Conservation (phyloP, 495 filamentous ascomycete genomes). For the Hamigera avellanea region DNA sequence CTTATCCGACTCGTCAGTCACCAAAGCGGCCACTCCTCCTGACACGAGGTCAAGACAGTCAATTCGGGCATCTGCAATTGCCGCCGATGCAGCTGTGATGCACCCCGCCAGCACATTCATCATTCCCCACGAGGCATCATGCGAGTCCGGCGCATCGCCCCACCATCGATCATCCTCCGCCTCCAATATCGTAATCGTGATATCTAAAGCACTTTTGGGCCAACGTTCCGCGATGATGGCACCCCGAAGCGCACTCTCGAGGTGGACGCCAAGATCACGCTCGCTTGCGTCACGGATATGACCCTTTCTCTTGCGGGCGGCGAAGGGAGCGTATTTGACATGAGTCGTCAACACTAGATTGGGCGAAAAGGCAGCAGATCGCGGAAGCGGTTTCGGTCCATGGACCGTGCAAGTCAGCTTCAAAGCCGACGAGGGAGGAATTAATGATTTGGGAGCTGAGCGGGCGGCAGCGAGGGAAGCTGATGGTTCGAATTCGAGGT, state of each 20-base stretch:
- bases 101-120: constrained; percentile 89
- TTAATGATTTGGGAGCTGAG: constrained; percentile 34
- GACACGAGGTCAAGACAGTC: constrained; percentile 88
- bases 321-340: constrained; percentile 94
- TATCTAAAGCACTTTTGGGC: constrained; percentile 92
- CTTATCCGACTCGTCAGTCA: constrained; percentile 30
- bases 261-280: constrained; percentile 78
- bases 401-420: constrained; percentile 90
- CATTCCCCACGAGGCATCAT: constrained; percentile 54
- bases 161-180: constrained; percentile 67
- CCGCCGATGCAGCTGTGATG: constrained; percentile 90
- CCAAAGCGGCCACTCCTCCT: constrained; percentile 80
- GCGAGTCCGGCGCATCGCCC: constrained; percentile 37
- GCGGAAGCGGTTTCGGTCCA: constrained; percentile 81
- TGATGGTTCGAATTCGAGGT: constrained; percentile 70
- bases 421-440: constrained; percentile 47
- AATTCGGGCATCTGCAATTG: constrained; percentile 88
- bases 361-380: constrained; percentile 78
- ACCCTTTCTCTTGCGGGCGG: constrained; percentile 65
- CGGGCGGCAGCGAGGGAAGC: constrained; percentile 35
- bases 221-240: constrained; percentile 85
- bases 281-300: constrained; percentile 81
- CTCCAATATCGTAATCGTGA: constrained; percentile 85
- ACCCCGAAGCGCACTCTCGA: constrained; percentile 81
- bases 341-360: constrained; percentile 83